These are phyloP conservation scores for Zarea fungicola DNA, from an alignment of 2,329 filamentous ascomycete genomes.

Conservation along the genomic window DNA sequence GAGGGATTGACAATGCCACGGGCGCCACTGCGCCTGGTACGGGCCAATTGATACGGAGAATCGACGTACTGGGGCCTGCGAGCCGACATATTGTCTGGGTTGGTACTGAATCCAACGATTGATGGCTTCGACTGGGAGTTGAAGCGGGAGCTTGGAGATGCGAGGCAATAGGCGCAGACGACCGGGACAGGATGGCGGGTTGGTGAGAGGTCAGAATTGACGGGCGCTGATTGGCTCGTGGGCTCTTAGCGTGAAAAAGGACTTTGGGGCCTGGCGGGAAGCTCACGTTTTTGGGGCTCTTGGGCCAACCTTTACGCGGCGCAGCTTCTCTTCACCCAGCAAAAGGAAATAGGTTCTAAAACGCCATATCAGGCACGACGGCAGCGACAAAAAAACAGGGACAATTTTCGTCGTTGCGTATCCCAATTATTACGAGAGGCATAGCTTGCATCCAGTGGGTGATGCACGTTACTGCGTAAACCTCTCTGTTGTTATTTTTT, in stretches of 20 bases:
- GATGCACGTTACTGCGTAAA: neutral
- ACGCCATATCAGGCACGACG: neutral
- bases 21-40: slow-evolving; percentile 18
- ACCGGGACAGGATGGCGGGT: slow-evolving; percentile 23
- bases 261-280: slow-evolving; percentile 3
- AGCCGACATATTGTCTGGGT: slow-evolving; percentile 34
- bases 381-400: neutral
- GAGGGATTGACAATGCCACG: neutral
- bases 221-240: slow-evolving; percentile 30
- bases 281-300: slow-evolving; percentile 5
- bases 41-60: neutral
- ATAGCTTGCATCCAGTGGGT: neutral
- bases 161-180: slow-evolving; percentile 18
- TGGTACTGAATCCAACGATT: slow-evolving; percentile 20
- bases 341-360: neutral
- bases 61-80: slow-evolving; percentile 39
- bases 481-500: slow-evolving; percentile 1
- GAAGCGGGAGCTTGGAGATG: slow-evolving; percentile 20
- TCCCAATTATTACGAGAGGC: neutral
- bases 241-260: slow-evolving; percentile 27
- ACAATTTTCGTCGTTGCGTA: neutral
- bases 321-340: neutral
- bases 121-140: slow-evolving; percentile 22
- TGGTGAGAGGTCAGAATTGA: slow-evolving; percentile 37
- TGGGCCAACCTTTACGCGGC: slow-evolving; percentile 1